Percentiles rank a stretch among this genome's conserved stretches.
These are phyloP conservation scores for Alternaria dauci DNA, from an alignment of 2,329 filamentous ascomycete genomes.

Conservation along the genomic window DNA sequence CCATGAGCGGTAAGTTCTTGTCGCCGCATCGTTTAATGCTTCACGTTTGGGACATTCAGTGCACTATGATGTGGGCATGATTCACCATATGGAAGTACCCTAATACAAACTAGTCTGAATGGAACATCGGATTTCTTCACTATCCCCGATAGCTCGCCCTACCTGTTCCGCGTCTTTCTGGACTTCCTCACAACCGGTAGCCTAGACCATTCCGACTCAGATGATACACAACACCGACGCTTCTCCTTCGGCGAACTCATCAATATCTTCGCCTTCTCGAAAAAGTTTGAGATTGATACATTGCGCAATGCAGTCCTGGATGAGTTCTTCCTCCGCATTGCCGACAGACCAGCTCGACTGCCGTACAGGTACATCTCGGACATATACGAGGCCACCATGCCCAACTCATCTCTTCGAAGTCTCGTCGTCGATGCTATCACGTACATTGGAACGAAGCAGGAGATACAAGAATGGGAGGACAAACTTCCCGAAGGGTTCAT, in stretches of 20 bases:
- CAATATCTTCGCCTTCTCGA: neutral
- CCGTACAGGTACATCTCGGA: neutral
- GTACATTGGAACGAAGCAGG: neutral
- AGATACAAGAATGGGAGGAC: neutral
- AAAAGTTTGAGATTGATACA: neutral
- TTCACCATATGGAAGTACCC: neutral
- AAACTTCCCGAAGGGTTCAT: neutral
- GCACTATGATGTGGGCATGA: neutral
- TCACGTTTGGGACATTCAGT: neutral
- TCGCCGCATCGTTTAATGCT: neutral
- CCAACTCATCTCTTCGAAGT: neutral
- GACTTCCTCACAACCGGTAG: neutral
- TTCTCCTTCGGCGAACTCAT: neutral
- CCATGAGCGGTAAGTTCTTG: neutral
- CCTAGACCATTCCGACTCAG: neutral
- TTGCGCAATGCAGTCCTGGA: neutral
- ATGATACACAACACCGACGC: neutral
- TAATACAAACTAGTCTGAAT: neutral
- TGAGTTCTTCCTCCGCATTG: constrained; percentile 1
- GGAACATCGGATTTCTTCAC: neutral
- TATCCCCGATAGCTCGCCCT: neutral
- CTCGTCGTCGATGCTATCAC: neutral
- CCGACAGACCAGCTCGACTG: neutral
- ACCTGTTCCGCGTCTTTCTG: neutral
- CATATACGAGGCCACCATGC: neutral